Evolutionary conservation across 345 rosid genomes (phyloP).

Genomic region (Ceriops zippeliana): DNA sequence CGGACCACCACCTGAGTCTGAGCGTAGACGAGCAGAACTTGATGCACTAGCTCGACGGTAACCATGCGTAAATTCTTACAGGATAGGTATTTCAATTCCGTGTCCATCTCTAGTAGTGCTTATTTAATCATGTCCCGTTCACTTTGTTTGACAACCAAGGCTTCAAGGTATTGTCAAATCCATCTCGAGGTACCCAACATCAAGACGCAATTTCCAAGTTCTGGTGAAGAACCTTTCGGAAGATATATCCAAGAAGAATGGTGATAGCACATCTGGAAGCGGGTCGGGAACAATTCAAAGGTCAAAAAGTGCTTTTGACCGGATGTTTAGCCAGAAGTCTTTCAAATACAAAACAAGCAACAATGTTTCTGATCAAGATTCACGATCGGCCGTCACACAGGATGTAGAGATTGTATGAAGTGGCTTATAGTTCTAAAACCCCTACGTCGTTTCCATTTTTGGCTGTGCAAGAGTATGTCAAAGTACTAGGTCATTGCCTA

Average conservation of each 20-base stretch:
- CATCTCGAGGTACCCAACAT: slow-evolving; percentile 81
- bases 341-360: slow-evolving; percentile 48
- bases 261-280: slow-evolving; percentile 22
- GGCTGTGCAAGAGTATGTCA: background rate
- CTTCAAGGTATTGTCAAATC: slow-evolving; percentile 82
- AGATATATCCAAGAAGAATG: slow-evolving; percentile 53
- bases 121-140: background rate
- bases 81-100: background rate
- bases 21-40: slow-evolving; percentile 74
- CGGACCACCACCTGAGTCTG: slow-evolving; percentile 60
- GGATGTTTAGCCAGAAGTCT: slow-evolving; percentile 58
- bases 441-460: background rate
- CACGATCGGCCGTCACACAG: slow-evolving; percentile 27
- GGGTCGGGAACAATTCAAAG: slow-evolving; percentile 35
- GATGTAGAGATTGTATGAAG: slow-evolving; percentile 43
- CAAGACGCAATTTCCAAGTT: slow-evolving; percentile 51
- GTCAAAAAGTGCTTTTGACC: slow-evolving; percentile 51
- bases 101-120: background rate
- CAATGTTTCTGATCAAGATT: slow-evolving; percentile 50
- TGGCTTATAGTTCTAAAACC: background rate
- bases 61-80: background rate
- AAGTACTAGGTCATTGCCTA: background rate
- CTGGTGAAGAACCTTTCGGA: slow-evolving; percentile 54
- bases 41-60: slow-evolving; percentile 95
- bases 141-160: slow-evolving; percentile 21